phyloP scores from a whole-genome alignment of 2,329 filamentous ascomycete species.

The Penicillium verrucosum region DNA sequence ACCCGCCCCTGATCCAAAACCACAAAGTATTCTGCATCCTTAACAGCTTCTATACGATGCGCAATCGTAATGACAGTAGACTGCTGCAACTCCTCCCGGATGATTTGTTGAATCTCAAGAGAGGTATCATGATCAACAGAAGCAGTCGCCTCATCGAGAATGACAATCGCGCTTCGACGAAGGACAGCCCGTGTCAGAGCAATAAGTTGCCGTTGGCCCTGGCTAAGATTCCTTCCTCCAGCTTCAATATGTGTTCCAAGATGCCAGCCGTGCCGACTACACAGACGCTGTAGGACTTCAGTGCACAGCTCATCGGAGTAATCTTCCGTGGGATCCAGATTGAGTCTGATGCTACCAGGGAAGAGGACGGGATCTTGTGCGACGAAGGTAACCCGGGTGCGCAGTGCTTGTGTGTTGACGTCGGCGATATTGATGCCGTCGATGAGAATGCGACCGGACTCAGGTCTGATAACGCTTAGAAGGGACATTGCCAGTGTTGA shows the following conservation, averaged over 20 bases:
- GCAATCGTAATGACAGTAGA: conserved; percentile 64
- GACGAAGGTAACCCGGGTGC: conserved; percentile 63
- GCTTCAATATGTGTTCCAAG: conserved; percentile 57
- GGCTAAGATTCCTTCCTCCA: conserved; percentile 60
- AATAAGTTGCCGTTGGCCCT: conserved; percentile 64
- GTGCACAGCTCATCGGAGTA: conserved; percentile 56
- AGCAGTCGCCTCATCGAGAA: conserved; percentile 66
- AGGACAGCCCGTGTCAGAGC: conserved; percentile 62
- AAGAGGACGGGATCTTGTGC: conserved; percentile 67
- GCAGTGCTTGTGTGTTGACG: conserved; percentile 58
- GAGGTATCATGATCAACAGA: conserved; percentile 63
- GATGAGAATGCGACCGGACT: conserved; percentile 56
- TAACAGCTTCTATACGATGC: conserved; percentile 62
- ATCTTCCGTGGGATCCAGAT: conserved; percentile 60
- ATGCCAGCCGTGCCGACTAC: conserved; percentile 54
- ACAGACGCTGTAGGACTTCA: conserved; percentile 54
- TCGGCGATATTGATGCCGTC: conserved; percentile 60
- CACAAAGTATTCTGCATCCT: conserved; percentile 55
- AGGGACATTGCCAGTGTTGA: conserved; percentile 67
- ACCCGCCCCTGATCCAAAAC: conserved; percentile 53
- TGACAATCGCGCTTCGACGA: conserved; percentile 58
- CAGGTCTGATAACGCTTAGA: conserved; percentile 55
- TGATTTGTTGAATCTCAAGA: conserved; percentile 39
- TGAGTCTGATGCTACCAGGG: conserved; percentile 58
- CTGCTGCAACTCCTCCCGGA: conserved; percentile 35